Evolutionary conservation across 2,329 filamentous ascomycete genomes (phyloP).

Genomic region (Colletotrichum tofieldiae): DNA sequence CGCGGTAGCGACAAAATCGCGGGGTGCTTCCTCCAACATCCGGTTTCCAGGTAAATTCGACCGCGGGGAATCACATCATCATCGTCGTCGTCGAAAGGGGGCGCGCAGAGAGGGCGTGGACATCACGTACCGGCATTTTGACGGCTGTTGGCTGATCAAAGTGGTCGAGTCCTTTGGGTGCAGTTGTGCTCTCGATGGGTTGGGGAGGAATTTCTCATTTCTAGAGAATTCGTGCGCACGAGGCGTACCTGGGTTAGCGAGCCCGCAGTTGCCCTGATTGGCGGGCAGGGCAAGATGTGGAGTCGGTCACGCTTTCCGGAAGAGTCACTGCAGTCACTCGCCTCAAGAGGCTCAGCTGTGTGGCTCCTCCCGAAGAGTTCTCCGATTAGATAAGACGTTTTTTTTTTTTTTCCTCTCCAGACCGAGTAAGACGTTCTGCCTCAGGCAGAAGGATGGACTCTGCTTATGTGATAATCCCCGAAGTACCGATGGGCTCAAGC

Average conservation of each 20-base stretch:
- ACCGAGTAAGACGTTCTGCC: background rate
- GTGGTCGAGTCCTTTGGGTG: slow-evolving; percentile 52
- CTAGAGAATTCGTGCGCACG: slow-evolving; percentile 39
- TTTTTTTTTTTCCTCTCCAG: no score
- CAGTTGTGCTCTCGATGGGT: slow-evolving; percentile 40
- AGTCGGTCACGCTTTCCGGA: slow-evolving; percentile 37
- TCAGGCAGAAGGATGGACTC: background rate
- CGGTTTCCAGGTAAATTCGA: slow-evolving; percentile 11
- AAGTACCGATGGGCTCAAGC: slow-evolving; percentile 28
- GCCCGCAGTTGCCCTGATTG: slow-evolving; percentile 42
- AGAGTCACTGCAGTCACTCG: slow-evolving; percentile 18
- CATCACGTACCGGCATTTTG: slow-evolving; percentile 58
- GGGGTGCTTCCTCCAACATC: background rate
- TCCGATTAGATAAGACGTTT: slow-evolving; percentile 35
- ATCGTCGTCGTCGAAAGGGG: slow-evolving; percentile 27
- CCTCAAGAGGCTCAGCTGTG: slow-evolving; percentile 18
- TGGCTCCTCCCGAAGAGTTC: background rate
- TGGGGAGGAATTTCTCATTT: slow-evolving; percentile 19
- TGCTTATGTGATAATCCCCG: background rate
- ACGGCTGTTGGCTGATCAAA: slow-evolving; percentile 54
- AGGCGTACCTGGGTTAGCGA: slow-evolving; percentile 39
- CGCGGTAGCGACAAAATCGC: slow-evolving; percentile 2
- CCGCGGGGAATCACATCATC: slow-evolving; percentile 25
- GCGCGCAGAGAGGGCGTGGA: slow-evolving; percentile 9
- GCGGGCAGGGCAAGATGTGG: slow-evolving; percentile 38